phyloP scores from a whole-genome alignment of 2,329 filamentous ascomycete species.

The Arthrobotrys iridis region DNA sequence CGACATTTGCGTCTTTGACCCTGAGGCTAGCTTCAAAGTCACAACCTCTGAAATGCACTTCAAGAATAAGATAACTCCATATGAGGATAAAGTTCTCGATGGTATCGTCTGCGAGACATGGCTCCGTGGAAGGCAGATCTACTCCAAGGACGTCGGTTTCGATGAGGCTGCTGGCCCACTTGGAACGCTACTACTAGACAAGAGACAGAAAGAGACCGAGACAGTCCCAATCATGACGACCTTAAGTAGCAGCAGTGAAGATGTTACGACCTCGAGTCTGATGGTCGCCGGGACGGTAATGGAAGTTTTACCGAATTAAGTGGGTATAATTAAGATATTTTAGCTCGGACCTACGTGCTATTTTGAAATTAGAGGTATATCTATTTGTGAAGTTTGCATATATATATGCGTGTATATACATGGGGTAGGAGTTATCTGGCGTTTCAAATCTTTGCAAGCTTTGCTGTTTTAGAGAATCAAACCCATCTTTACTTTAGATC shows the following conservation, averaged over 20 bases:
- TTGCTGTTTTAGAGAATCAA: background rate
- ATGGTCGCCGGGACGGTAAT: slow-evolving; percentile 12
- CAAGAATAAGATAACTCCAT: slow-evolving; percentile 90
- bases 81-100: slow-evolving; percentile 80
- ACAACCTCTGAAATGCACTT: slow-evolving; percentile 83
- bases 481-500: no score
- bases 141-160: slow-evolving; percentile 70
- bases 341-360: no score
- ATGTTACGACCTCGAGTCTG: slow-evolving; percentile 4
- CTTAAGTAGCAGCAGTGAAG: slow-evolving; percentile 15
- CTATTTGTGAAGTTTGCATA: background rate
- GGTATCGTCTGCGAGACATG: slow-evolving; percentile 87
- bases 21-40: slow-evolving; percentile 76
- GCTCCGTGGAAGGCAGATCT: slow-evolving; percentile 80
- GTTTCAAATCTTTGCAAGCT: background rate
- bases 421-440: slow-evolving; percentile 16
- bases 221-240: slow-evolving; percentile 38
- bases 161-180: slow-evolving; percentile 68
- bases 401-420: no score
- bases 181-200: slow-evolving; percentile 67
- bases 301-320: slow-evolving; percentile 26
- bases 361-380: no score
- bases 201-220: slow-evolving; percentile 47
- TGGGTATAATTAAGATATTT: no score
- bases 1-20: slow-evolving; percentile 92